A percentile compares a stretch with the other conserved stretches of the same genome.
Evolutionary conservation across 1,284 basidiomycete species (phyloP).

Genomic region (Exsudoporus floridanus): DNA sequence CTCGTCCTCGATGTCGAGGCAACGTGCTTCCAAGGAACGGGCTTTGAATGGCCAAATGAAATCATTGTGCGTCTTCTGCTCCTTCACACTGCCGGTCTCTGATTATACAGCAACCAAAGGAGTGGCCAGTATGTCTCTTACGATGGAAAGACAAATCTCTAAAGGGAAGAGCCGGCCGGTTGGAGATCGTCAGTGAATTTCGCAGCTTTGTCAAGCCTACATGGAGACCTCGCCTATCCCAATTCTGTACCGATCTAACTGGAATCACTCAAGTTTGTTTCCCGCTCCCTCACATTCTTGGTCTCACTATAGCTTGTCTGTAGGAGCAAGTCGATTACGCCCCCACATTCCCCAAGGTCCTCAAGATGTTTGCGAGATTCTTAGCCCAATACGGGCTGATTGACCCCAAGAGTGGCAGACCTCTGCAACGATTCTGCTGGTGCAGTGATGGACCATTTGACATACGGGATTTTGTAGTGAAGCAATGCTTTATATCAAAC

Average conservation of each 20-base stretch:
- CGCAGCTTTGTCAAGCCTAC: conserved; percentile 86
- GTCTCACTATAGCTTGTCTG: conserved; percentile 5
- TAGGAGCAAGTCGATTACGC: conserved; percentile 80
- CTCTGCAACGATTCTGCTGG: conserved; percentile 66
- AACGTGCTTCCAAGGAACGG: conserved; percentile 69
- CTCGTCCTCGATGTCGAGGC: conserved; percentile 88
- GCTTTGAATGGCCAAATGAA: conserved; percentile 85
- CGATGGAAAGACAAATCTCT: conserved; percentile 71
- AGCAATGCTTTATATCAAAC: conserved; percentile 84
- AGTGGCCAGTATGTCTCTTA: conserved; percentile 86
- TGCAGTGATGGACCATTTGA: conserved; percentile 82
- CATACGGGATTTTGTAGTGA: conserved; percentile 80
- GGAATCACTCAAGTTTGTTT: conserved; percentile 84
- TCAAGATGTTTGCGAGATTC: conserved; percentile 67
- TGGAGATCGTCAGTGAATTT: conserved; percentile 78
- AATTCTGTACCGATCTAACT: conserved; percentile 86
- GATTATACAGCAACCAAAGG: conserved; percentile 45
- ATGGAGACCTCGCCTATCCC: conserved; percentile 78
- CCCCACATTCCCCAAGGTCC: conserved; percentile 72
- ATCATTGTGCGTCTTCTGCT: conserved; percentile 69
- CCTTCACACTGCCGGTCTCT: conserved; percentile 29
- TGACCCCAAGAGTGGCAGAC: conserved; percentile 53
- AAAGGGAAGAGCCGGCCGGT: conserved; percentile 51
- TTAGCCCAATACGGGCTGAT: conserved; percentile 66
- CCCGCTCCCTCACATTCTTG: conserved; percentile 1